phyloP scores from a whole-genome alignment of 768 basidiomycete genomes.

The Auricularia cornea region DNA sequence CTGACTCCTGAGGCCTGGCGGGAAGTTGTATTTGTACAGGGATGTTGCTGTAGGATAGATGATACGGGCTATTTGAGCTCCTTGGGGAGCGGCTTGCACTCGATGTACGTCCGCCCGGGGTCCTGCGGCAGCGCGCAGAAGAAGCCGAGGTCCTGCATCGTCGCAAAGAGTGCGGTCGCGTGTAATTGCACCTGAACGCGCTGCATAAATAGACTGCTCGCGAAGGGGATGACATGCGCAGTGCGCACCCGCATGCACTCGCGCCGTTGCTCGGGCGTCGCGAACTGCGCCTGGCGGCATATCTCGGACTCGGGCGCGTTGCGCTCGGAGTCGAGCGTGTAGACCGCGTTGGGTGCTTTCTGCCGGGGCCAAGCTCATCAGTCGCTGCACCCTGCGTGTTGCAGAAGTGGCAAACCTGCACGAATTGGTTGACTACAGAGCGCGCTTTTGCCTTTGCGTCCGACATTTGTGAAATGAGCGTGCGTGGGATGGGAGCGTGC shows the following conservation, averaged over 20 bases:
- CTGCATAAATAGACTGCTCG: no score
- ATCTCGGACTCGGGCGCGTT: conserved; percentile 49
- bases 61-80: background rate
- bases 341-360: conserved; percentile 20
- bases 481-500: no score
- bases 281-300: conserved; percentile 36
- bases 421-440: background rate
- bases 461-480: background rate
- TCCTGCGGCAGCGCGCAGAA: conserved; percentile 63
- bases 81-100: conserved; percentile 53
- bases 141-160: conserved; percentile 70
- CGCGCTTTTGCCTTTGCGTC: background rate
- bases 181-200: conserved; percentile 49
- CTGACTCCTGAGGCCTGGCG: background rate
- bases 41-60: background rate
- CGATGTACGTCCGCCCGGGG: conserved; percentile 55
- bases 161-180: conserved; percentile 51
- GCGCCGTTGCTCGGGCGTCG: conserved; percentile 24
- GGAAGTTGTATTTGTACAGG: background rate
- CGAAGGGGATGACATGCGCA: background rate
- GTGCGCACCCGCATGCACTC: conserved; percentile 50
- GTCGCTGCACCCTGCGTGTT: no score
- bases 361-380: no score
- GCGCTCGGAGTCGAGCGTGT: conserved; percentile 57
- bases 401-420: no score